These are phyloP conservation scores for Secale cereale DNA, from an alignment of 176 grass and related monocot genomes.

Conservation along the genomic window DNA sequence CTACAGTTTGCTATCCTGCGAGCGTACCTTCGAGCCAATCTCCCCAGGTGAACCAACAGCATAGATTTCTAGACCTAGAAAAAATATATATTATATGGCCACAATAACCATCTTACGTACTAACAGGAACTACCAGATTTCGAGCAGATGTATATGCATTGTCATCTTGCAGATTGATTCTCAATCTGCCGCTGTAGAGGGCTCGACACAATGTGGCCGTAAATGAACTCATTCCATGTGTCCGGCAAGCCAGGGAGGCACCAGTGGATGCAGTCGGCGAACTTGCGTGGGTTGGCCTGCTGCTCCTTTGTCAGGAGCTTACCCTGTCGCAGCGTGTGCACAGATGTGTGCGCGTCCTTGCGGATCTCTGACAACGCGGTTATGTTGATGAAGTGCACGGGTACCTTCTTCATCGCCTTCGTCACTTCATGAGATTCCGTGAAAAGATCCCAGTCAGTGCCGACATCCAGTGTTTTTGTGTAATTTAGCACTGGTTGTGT, in stretches of 20 bases:
- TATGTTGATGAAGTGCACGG: constrained; percentile 81
- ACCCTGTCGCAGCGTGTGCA: constrained; percentile 82
- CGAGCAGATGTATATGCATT: not conserved
- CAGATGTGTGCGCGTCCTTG: constrained; percentile 86
- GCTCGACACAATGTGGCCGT: constrained; percentile 51
- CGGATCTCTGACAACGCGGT: constrained; percentile 85
- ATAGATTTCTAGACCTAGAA: constrained; percentile 39
- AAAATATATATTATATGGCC: constrained; percentile 38
- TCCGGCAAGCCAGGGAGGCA: constrained; percentile 73
- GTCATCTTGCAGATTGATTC: constrained; percentile 44
- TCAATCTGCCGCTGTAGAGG: not conserved
- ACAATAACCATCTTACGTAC: constrained; percentile 22
- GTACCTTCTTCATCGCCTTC: constrained; percentile 53
- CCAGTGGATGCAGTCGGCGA: constrained; percentile 91
- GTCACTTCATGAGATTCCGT: constrained; percentile 42
- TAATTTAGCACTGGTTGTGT: constrained; percentile 64
- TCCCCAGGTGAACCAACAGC: constrained; percentile 36
- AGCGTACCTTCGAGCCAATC: constrained; percentile 37
- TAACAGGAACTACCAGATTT: constrained; percentile 17
- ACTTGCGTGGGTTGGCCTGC: constrained; percentile 56
- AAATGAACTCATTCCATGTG: constrained; percentile 74
- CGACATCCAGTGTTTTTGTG: constrained; percentile 50
- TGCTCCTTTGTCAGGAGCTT: constrained; percentile 76
- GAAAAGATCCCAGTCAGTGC: constrained; percentile 88
- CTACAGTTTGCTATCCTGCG: constrained; percentile 30